A percentile compares a stretch with the other conserved stretches of the same genome.
These are phyloP conservation scores for Oryza longistaminata DNA, from an alignment of 176 grass and related monocot species.

Conservation along the genomic window DNA sequence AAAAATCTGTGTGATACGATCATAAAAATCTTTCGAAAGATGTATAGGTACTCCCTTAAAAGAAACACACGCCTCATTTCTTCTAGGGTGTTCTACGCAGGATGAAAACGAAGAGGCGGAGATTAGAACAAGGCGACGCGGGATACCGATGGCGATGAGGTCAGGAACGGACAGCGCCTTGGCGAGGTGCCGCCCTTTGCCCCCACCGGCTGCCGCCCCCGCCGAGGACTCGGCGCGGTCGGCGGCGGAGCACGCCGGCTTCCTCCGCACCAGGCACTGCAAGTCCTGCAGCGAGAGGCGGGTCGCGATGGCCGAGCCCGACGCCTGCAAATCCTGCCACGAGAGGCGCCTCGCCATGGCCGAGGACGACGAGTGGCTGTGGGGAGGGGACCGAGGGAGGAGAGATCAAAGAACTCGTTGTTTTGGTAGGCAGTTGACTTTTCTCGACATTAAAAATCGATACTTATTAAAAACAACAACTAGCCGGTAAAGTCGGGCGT, in stretches of 20 bases:
- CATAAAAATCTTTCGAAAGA: too few species aligned
- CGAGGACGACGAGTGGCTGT: not conserved
- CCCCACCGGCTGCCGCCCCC: not conserved
- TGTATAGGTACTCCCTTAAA: too few species aligned
- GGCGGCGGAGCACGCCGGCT: conserved; percentile 35
- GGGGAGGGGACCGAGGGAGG: not conserved
- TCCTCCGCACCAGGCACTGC: conserved; percentile 46
- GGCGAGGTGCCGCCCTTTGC: conserved; percentile 42
- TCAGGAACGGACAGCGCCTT: conserved; percentile 62
- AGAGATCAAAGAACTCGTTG: not conserved
- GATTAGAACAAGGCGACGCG: too few species aligned
- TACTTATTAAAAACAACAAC: too few species aligned
- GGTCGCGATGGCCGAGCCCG: not conserved
- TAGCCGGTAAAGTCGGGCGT: not conserved
- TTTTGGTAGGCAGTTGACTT: not conserved
- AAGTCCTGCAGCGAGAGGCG: conserved; percentile 35
- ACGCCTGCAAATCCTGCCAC: not conserved
- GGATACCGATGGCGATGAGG: conserved; percentile 67
- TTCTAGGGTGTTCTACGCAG: too few species aligned
- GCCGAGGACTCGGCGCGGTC: not conserved
- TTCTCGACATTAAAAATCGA: too few species aligned
- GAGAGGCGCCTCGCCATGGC: not conserved
- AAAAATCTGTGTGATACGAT: too few species aligned
- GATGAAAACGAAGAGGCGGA: too few species aligned
- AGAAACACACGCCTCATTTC: too few species aligned